Evolutionary conservation across 1,284 basidiomycete species (phyloP).

Genomic region (Baeospora myosura): DNA sequence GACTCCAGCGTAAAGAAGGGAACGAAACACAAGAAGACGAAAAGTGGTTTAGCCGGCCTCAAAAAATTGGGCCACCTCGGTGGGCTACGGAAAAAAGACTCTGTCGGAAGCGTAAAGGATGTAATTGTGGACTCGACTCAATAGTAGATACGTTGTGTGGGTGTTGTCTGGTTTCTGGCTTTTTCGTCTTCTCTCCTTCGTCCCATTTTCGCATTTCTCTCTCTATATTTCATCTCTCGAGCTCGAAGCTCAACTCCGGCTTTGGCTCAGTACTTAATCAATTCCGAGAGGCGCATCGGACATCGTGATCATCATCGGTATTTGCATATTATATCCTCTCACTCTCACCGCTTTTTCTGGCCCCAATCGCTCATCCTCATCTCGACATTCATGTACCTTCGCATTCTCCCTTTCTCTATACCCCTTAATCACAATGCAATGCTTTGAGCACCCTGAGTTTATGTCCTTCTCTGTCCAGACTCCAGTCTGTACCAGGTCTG

Average conservation of each 20-base stretch:
- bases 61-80: slow-evolving; percentile 48
- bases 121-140: slow-evolving; percentile 7
- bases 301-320: too few species aligned
- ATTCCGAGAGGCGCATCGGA: too few species aligned
- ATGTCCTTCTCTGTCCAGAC: not conserved
- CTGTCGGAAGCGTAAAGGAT: slow-evolving; percentile 35
- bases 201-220: too few species aligned
- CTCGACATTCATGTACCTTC: not conserved
- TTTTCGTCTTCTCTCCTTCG: too few species aligned
- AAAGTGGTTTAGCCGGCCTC: slow-evolving; percentile 45
- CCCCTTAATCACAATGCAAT: not conserved
- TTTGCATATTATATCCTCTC: too few species aligned
- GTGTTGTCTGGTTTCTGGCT: too few species aligned
- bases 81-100: slow-evolving; percentile 47
- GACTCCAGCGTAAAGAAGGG: slow-evolving; percentile 18
- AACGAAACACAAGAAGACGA: slow-evolving; percentile 50
- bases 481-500: too few species aligned
- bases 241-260: not conserved
- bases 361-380: not conserved
- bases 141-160: slow-evolving; percentile 2
- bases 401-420: not conserved
- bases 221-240: not conserved
- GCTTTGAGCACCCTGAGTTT: not conserved
- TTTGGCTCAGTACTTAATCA: too few species aligned
- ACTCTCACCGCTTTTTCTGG: not conserved